phyloP scores from a whole-genome alignment of 768 basidiomycete species.

The Suillus brevipes region DNA sequence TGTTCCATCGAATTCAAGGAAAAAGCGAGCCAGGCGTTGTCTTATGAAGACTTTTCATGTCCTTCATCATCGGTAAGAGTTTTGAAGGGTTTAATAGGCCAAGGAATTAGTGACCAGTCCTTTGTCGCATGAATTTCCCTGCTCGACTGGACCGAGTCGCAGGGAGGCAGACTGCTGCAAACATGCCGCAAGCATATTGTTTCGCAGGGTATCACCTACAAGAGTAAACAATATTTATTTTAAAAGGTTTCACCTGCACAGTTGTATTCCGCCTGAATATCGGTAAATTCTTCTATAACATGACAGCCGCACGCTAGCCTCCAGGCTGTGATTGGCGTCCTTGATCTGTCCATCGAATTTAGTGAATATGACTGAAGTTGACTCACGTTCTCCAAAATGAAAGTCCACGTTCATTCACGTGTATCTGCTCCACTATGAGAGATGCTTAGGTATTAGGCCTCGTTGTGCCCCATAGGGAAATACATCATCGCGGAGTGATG shows the following conservation, averaged over 20 bases:
- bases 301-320: constrained; percentile 1
- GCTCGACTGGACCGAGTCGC: neutral
- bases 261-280: neutral
- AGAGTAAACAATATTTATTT: neutral
- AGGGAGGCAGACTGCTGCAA: neutral
- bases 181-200: neutral
- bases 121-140: neutral
- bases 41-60: neutral
- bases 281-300: neutral
- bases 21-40: neutral
- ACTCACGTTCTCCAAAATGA: constrained; percentile 1
- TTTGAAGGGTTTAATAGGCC: neutral
- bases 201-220: neutral
- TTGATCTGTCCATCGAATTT: neutral
- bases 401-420: constrained; percentile 6
- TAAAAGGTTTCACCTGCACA: neutral
- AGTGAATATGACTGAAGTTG: neutral
- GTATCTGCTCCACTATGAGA: neutral
- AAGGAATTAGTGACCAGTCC: no score
- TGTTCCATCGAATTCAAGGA: neutral
- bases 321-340: neutral
- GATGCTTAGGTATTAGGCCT: neutral
- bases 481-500: constrained; percentile 7
- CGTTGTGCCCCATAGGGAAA: constrained; percentile 5
- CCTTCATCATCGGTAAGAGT: neutral